A percentile compares a stretch with the other conserved stretches of the same genome.
Evolutionary conservation across 352 stramenopile genomes (phyloP).

Genomic region (Pythium chondricola): DNA sequence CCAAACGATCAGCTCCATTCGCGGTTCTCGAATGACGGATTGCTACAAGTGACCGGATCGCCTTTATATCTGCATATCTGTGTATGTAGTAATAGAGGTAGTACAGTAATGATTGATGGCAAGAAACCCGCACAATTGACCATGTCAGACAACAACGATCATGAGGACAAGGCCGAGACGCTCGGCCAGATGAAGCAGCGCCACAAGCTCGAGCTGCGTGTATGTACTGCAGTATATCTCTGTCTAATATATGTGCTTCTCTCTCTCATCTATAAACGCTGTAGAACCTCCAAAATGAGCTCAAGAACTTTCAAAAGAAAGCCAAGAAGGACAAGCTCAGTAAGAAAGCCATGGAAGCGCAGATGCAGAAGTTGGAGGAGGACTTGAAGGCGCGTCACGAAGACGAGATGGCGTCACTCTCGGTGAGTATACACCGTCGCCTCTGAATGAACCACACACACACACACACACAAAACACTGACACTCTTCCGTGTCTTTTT

Average conservation of each 20-base stretch:
- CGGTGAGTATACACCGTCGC: slow-evolving; percentile 4
- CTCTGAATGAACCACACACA: background rate
- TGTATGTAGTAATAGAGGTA: background rate
- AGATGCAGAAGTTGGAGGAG: slow-evolving; percentile 50
- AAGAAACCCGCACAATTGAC: no score
- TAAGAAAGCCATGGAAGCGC: slow-evolving; percentile 66
- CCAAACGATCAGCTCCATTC: background rate
- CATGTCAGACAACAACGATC: slow-evolving; percentile 20
- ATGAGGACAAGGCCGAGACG: slow-evolving; percentile 51
- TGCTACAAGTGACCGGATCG: background rate
- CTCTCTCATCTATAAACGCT: no score
- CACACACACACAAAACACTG: no score
- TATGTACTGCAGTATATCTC: slow-evolving; percentile 25
- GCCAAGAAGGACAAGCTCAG: slow-evolving; percentile 76
- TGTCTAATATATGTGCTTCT: no score
- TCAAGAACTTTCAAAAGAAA: slow-evolving; percentile 82
- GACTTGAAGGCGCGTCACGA: slow-evolving; percentile 52
- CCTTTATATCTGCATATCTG: slow-evolving; percentile 1
- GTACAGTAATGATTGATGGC: slow-evolving; percentile 2
- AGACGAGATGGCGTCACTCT: slow-evolving; percentile 35
- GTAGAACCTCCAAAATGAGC: slow-evolving; percentile 70
- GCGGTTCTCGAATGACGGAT: background rate
- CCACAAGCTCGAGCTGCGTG: slow-evolving; percentile 80
- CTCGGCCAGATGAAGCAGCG: slow-evolving; percentile 78
- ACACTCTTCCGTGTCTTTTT: no score